A percentile compares a stretch with the other conserved stretches of the same genome.
These are phyloP conservation scores for Vicia sativa DNA, from an alignment of 306 rosid genomes.

Conservation along the genomic window DNA sequence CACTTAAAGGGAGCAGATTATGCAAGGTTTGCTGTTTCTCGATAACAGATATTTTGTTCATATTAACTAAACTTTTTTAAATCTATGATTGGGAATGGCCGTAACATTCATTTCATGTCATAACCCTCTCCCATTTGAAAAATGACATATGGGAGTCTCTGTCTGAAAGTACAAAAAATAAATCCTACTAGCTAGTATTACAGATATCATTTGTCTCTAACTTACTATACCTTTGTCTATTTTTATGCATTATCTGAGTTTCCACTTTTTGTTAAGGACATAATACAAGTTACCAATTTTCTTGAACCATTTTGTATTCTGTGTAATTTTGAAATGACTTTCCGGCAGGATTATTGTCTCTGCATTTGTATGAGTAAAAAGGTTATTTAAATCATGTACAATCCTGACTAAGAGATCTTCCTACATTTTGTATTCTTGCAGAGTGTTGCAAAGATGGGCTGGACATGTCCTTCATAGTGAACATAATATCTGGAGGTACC, in stretches of 20 bases:
- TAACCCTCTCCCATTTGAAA: conserved; percentile 30
- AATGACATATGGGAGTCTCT: conserved; percentile 26
- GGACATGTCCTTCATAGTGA: conserved; percentile 66
- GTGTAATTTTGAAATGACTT: conserved; percentile 7
- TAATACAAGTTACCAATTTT: background rate
- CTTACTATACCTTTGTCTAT: conserved; percentile 18
- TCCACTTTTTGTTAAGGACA: conserved; percentile 2
- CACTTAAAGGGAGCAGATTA: conserved; percentile 95
- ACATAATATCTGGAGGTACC: conserved; percentile 94
- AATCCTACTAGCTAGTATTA: background rate
- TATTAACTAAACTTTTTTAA: conserved; percentile 8
- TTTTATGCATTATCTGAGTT: conserved; percentile 13
- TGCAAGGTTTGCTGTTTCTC: conserved; percentile 69
- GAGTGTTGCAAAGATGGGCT: conserved; percentile 98
- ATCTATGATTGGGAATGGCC: conserved; percentile 7
- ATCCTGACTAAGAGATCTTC: conserved; percentile 35
- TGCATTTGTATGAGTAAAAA: conserved; percentile 14
- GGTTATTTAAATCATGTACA: conserved; percentile 27
- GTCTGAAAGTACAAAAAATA: conserved; percentile 12
- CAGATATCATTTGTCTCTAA: conserved; percentile 16
- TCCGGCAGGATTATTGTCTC: too few relatives aligned
- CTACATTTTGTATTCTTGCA: conserved; percentile 47
- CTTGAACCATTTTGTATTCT: conserved; percentile 8
- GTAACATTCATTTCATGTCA: conserved; percentile 22
- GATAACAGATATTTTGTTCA: conserved; percentile 20